These are phyloP conservation scores for Blepharisma japonicum DNA, from an alignment of 73 alveolate genomes.

Conservation along the genomic window DNA sequence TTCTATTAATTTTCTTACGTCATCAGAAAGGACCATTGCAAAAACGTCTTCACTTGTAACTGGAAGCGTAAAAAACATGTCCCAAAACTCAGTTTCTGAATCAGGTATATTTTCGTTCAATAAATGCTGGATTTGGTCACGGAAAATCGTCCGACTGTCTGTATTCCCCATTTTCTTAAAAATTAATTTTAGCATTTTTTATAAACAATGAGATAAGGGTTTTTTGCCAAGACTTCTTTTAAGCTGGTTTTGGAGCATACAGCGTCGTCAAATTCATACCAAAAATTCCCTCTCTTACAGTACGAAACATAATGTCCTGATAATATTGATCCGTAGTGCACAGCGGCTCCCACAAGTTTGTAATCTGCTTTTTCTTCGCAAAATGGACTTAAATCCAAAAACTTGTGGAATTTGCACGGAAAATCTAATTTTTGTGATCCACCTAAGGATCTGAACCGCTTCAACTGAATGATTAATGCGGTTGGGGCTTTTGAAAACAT, in stretches of 20 bases:
- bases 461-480: background rate
- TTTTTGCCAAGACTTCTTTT: background rate
- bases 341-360: constrained; percentile 16
- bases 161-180: background rate
- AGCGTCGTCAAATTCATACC: constrained; percentile 32
- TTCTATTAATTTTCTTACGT: background rate
- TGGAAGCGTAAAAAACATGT: background rate
- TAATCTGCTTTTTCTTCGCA: background rate
- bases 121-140: constrained; percentile 5
- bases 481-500: constrained; percentile 8
- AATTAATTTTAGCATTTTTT: background rate
- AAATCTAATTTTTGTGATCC: background rate
- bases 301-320: constrained; percentile 31
- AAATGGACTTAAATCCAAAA: background rate
- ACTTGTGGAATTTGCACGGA: background rate
- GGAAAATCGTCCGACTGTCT: constrained; percentile 24
- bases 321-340: constrained; percentile 17
- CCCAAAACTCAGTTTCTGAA: background rate
- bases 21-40: background rate
- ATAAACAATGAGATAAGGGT: constrained; percentile 8
- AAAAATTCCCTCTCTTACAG: background rate
- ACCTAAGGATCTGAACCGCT: background rate
- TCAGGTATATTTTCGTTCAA: background rate
- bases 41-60: background rate
- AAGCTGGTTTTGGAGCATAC: background rate